Evolutionary conservation across 2,329 filamentous ascomycete species (phyloP), one percentile per base, ranked within the genome.

Genomic region (Lachnellula suecica): DNA sequence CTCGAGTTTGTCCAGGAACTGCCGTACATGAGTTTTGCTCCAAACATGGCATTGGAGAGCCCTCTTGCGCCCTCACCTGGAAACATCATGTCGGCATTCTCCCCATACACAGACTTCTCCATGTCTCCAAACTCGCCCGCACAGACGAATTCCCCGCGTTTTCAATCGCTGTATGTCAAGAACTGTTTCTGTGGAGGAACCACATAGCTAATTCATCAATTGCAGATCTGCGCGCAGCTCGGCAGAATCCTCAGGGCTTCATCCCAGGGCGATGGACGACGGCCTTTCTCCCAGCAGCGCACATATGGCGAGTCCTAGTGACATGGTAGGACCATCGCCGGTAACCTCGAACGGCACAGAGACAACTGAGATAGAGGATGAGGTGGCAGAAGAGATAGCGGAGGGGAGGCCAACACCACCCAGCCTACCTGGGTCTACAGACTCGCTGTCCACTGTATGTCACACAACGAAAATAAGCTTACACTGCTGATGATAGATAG

Each of bases 331-430:
- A 37, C 89, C 89, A 9, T 93, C 89, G 17, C 89, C 90, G 7
- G 89, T 93, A 22, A 91, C 91, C 46, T 94, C 90, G 35, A 92
- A 89, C 67, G 88, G 89, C 53, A 94, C 90, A 22, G 88, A 87
- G 63, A 85, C 82, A 35, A 93, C 90, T 10, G 90, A 94, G 67
- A 91, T 94, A 49, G 90, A 94, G 57, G 89, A 93, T 59, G 88
- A 91, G 58, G 79, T 72, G 44, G 77, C 79, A 38, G 85, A 89
- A 57, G 85, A 85, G 60, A 76, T 79, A 52, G 34, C 51, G 47
- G 63, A 71, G 59, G 63, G 71, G 59, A 66, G 71, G 61, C 63
- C 63, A 23, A 61, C 62, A 31, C 72, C 68, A 55, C 72, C 71
- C 56, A 55, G 62, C 53, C 23, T 53, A 20, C 47, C 51, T 44